Evolutionary conservation across 169 alveolate species (phyloP).

Genomic region (Cryptosporidium muris): DNA sequence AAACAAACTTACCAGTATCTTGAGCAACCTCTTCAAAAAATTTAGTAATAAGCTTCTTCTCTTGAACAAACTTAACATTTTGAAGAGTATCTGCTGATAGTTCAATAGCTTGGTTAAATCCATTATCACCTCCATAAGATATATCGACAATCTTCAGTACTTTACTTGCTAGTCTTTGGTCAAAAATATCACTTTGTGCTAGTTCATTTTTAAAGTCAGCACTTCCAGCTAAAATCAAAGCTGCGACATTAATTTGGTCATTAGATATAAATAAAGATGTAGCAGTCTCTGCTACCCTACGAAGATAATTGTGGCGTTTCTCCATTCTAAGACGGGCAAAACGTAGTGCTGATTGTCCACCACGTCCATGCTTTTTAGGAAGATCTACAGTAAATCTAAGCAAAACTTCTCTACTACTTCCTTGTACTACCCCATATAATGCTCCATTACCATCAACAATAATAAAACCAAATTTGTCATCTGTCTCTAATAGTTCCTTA

Average conservation of each 20-base stretch:
- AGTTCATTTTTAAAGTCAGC: constrained; percentile 98
- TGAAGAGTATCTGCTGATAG: constrained; percentile 92
- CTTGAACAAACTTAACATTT: constrained; percentile 90
- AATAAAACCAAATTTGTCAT: constrained; percentile 97
- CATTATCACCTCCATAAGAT: constrained; percentile 99
- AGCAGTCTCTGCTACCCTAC: constrained; percentile 98
- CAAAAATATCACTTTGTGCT: constrained; percentile 91
- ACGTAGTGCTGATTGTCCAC: constrained; percentile 99
- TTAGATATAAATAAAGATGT: constrained; percentile 94
- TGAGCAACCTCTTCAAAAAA: constrained; percentile 98
- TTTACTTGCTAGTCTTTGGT: constrained; percentile 92
- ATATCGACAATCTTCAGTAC: constrained; percentile 96
- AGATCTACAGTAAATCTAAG: constrained; percentile 95
- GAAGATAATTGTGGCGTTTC: constrained; percentile 96
- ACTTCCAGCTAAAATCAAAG: constrained; percentile 96
- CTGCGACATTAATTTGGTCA: constrained; percentile 87
- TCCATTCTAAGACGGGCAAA: constrained; percentile 99
- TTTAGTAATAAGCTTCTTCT: constrained; percentile 81
- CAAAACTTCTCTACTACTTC: constrained; percentile 88
- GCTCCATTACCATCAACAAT: constrained; percentile 98
- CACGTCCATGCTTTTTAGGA: constrained; percentile 99
- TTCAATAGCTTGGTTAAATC: constrained; percentile 98
- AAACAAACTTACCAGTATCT: constrained; percentile 96
- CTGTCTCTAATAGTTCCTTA: constrained; percentile 81
- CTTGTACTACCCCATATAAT: constrained; percentile 95